Conservation (phyloP, 257 asterid genomes). For the Plantago ovata region DNA sequence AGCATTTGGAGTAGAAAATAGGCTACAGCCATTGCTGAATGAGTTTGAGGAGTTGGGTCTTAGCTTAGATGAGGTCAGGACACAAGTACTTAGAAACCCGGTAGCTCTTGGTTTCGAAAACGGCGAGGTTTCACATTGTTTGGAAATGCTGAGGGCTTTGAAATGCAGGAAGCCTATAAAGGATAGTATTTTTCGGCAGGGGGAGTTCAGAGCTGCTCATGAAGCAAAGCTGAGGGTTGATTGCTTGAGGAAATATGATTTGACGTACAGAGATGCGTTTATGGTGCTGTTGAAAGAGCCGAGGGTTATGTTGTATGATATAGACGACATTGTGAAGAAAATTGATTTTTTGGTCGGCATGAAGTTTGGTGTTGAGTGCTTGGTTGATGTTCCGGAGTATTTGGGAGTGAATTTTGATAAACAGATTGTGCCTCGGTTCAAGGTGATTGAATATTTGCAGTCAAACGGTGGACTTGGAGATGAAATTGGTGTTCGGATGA, state of each 20-base stretch:
- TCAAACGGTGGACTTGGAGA: slow-evolving; percentile 64
- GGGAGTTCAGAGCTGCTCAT: slow-evolving; percentile 62
- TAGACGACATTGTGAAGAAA: slow-evolving; percentile 57
- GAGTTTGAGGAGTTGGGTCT: slow-evolving; percentile 71
- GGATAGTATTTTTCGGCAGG: slow-evolving; percentile 45
- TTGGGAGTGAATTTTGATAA: slow-evolving; percentile 74
- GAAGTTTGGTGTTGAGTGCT: slow-evolving; percentile 49
- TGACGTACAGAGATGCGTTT: slow-evolving; percentile 69
- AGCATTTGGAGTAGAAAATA: slow-evolving; percentile 41
- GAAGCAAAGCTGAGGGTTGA: slow-evolving; percentile 62
- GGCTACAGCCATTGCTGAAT: slow-evolving; percentile 49
- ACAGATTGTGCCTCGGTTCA: slow-evolving; percentile 70
- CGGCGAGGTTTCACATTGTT: slow-evolving; percentile 75
- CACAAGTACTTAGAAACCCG: slow-evolving; percentile 56
- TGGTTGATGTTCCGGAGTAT: slow-evolving; percentile 70
- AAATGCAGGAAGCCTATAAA: slow-evolving; percentile 56
- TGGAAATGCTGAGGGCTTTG: slow-evolving; percentile 59
- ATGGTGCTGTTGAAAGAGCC: slow-evolving; percentile 85
- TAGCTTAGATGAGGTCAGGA: slow-evolving; percentile 40
- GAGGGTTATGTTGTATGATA: slow-evolving; percentile 40
- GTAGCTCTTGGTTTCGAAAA: slow-evolving; percentile 62
- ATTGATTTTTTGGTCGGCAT: slow-evolving; percentile 55
- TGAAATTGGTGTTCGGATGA: slow-evolving; percentile 50
- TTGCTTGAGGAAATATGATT: slow-evolving; percentile 56
- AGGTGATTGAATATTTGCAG: slow-evolving; percentile 60